phyloP scores from a whole-genome alignment of 768 basidiomycete species.

The Melanogaster broomeanus region DNA sequence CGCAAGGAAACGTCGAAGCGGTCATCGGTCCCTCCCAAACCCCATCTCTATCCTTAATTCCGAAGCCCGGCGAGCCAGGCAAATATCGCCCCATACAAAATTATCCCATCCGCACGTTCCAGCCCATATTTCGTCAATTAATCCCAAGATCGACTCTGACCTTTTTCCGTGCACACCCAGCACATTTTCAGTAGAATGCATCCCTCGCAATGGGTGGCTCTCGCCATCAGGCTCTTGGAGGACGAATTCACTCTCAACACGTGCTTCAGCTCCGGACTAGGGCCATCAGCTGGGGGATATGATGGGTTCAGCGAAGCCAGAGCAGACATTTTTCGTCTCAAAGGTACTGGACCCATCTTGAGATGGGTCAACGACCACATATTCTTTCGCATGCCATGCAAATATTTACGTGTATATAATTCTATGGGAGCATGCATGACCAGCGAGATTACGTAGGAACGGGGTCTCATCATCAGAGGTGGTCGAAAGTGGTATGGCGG shows the following conservation, averaged over 20 bases:
- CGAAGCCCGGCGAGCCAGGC: slow-evolving; percentile 26
- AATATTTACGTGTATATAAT: too few species aligned
- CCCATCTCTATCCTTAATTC: slow-evolving; percentile 26
- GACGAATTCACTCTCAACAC: slow-evolving; percentile 28
- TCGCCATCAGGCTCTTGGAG: slow-evolving; percentile 27
- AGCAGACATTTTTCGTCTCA: slow-evolving; percentile 6
- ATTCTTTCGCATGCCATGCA: slow-evolving; percentile 23
- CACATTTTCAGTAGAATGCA: slow-evolving; percentile 24
- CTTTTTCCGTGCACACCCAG: slow-evolving; percentile 34
- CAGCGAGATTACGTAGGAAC: background rate
- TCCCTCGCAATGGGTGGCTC: slow-evolving; percentile 36
- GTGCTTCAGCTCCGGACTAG: slow-evolving; percentile 29
- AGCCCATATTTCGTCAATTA: slow-evolving; percentile 34
- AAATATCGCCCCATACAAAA: too few species aligned
- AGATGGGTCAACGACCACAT: slow-evolving; percentile 30
- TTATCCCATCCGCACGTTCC: slow-evolving; percentile 14
- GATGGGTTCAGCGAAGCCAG: slow-evolving; percentile 29
- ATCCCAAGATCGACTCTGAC: slow-evolving; percentile 30
- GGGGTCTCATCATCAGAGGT: slow-evolving; percentile 32
- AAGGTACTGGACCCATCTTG: slow-evolving; percentile 22
- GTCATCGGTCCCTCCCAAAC: slow-evolving; percentile 30
- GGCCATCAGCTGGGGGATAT: slow-evolving; percentile 23
- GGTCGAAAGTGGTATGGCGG: slow-evolving; percentile 32
- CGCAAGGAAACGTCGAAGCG: slow-evolving; percentile 12
- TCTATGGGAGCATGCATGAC: background rate